These are phyloP conservation scores for Aspergillus panamensis DNA, from an alignment of 495 filamentous ascomycete genomes.

Conservation along the genomic window DNA sequence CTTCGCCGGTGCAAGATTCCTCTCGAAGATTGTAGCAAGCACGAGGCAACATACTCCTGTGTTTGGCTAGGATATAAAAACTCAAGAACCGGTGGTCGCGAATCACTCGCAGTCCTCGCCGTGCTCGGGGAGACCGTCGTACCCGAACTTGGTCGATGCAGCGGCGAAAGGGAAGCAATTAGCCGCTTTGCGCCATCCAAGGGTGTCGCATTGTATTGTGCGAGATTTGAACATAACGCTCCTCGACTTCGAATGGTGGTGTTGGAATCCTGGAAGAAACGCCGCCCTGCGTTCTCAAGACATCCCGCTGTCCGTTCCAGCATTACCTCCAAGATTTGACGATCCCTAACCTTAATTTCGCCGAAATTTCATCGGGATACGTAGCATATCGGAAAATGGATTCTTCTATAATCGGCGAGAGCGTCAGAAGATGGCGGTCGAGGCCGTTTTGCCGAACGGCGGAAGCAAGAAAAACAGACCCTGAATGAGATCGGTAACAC, in stretches of 20 bases:
- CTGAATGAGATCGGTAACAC: background rate
- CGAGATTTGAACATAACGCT: conserved; percentile 61
- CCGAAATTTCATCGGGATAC: conserved; percentile 19
- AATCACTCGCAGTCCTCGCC: conserved; percentile 19
- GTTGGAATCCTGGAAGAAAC: conserved; percentile 57
- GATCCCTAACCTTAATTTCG: conserved; percentile 34
- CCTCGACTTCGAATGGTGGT: conserved; percentile 54
- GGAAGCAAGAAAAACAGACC: conserved; percentile 25
- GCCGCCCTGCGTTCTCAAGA: conserved; percentile 71
- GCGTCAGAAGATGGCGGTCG: conserved; percentile 16
- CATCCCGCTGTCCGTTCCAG: conserved; percentile 78
- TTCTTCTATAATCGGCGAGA: background rate
- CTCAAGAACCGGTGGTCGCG: conserved; percentile 33
- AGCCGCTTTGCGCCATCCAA: conserved; percentile 53
- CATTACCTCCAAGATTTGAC: conserved; percentile 60
- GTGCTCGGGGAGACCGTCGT: conserved; percentile 4
- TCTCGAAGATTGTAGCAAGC: conserved; percentile 25
- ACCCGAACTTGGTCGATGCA: conserved; percentile 22
- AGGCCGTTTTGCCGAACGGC: background rate
- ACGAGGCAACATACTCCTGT: conserved; percentile 24
- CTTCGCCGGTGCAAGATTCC: conserved; percentile 30
- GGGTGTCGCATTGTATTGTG: conserved; percentile 58
- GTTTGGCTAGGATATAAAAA: conserved; percentile 40
- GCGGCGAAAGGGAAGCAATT: conserved; percentile 31
- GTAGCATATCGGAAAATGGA: conserved; percentile 29